Evolutionary conservation across 2,329 filamentous ascomycete species (phyloP), one percentile per base, ranked within the genome.

Genomic region (Paradendryphiella salina): DNA sequence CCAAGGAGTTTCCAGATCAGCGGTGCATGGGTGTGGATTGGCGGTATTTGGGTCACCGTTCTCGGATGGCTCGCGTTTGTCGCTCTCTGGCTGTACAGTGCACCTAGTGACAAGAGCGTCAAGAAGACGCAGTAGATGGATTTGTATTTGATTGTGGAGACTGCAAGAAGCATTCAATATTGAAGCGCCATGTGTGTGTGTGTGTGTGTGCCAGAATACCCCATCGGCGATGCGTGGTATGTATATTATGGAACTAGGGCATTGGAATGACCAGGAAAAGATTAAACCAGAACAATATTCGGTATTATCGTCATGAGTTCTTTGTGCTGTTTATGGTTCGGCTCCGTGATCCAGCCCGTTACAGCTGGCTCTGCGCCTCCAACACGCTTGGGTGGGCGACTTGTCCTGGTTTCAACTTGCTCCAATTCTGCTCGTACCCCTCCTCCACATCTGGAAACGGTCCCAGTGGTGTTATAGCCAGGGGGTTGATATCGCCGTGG

Each of bases 11-110:
- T 85, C 78, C 84, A 82, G 70, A 99, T 99, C 71, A 89, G 83
- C 55, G 92, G 87, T 34, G 93, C 91, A 3, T 97, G 90, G 89
- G 90, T 93, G 9, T 97, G 93, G 90, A 89, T 99, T 69, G 82
- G 86, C 0, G 93, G 94, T 52, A 89, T 97, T 54, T 88, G 83
- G 71, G 86, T 87, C 41, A 96, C 95, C 2, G 83, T 96, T 47
- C 80, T 79, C 9, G 94, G 91, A 6, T 99, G 92, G 82, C 60
- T 97, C 56, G 84, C 79, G 0, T 97, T 99, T 75, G 89, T 91
- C 44, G 84, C 85, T 11, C 67, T 97, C 29, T 99, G 94, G 94
- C 79, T 99, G 74, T 99, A 85, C 72, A 85, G 83, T 64, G 84
- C 81, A 59, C 85, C 86, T 8, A 72, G 76, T 44, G 79, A 78